phyloP scores from a whole-genome alignment of 2,329 filamentous ascomycete genomes.

The Nigrospora oryzae region DNA sequence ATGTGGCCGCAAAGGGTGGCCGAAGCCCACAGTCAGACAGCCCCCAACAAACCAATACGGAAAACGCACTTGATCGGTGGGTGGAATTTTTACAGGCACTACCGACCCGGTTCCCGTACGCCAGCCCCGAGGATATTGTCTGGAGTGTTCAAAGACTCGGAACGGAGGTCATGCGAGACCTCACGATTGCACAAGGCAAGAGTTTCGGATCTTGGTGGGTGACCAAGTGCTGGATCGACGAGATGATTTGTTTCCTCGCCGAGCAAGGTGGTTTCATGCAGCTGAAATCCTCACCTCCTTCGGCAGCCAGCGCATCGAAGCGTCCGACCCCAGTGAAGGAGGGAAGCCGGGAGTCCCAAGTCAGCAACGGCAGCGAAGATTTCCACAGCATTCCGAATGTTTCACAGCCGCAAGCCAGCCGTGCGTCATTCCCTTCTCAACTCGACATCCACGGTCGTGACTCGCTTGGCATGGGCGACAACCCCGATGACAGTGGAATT shows the following conservation, averaged over 20 bases:
- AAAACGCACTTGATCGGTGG: slow-evolving; percentile 72
- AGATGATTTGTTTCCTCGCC: slow-evolving; percentile 85
- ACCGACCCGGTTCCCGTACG: slow-evolving; percentile 64
- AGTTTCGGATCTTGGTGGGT: slow-evolving; percentile 93
- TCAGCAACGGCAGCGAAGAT: slow-evolving; percentile 37
- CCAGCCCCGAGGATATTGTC: slow-evolving; percentile 63
- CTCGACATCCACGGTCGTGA: slow-evolving; percentile 34
- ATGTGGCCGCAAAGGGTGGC: slow-evolving; percentile 40
- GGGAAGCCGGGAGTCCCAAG: slow-evolving; percentile 26
- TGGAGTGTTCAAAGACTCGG: slow-evolving; percentile 70
- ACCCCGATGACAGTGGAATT: slow-evolving; percentile 67
- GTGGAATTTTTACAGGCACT: slow-evolving; percentile 63
- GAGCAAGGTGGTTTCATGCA: slow-evolving; percentile 85
- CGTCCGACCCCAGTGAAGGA: slow-evolving; percentile 27
- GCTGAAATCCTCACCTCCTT: slow-evolving; percentile 32
- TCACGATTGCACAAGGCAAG: slow-evolving; percentile 68
- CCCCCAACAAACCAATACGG: slow-evolving; percentile 31
- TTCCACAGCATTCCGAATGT: slow-evolving; percentile 32
- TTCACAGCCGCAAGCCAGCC: slow-evolving; percentile 36
- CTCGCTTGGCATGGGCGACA: slow-evolving; percentile 31
- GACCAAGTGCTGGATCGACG: slow-evolving; percentile 90
- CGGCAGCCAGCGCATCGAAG: slow-evolving; percentile 18
- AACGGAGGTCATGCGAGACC: slow-evolving; percentile 70
- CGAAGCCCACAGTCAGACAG: slow-evolving; percentile 29
- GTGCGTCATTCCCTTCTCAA: slow-evolving; percentile 39